Percentiles rank a stretch among this genome's conserved stretches.
Conservation (phyloP, 1,139 yeast genomes). For the Diutina pseudorugosa region DNA sequence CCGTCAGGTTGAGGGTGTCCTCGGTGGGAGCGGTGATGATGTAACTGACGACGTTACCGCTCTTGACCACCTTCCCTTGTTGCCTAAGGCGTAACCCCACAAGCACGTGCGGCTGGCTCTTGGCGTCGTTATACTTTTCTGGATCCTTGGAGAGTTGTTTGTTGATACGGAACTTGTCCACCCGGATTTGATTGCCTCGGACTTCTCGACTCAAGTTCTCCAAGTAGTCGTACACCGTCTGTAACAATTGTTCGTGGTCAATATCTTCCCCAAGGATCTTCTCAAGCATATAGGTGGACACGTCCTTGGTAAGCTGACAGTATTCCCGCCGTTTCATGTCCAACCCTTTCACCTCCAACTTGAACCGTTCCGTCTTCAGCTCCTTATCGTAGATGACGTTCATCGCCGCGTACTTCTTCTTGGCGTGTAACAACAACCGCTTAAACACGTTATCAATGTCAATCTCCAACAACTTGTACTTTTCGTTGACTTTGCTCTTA, state of each 20-base stretch:
- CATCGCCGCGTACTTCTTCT: constrained; percentile 96
- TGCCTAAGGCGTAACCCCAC: constrained; percentile 75
- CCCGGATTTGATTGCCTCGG: constrained; percentile 45
- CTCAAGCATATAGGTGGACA: constrained; percentile 64
- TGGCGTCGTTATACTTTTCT: constrained; percentile 60
- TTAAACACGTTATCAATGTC: constrained; percentile 92
- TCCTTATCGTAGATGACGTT: constrained; percentile 37
- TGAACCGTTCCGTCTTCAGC: constrained; percentile 38
- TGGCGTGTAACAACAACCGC: constrained; percentile 78
- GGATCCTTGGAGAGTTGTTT: constrained; percentile 74
- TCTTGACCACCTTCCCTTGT: constrained; percentile 75
- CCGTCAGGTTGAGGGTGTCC: constrained; percentile 21
- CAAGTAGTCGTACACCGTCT: constrained; percentile 61
- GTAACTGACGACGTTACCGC: constrained; percentile 84
- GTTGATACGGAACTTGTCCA: constrained; percentile 59
- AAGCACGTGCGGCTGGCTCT: constrained; percentile 84
- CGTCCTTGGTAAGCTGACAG: constrained; percentile 85
- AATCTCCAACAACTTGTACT: constrained; percentile 78
- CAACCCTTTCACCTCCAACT: constrained; percentile 85
- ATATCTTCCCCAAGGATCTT: constrained; percentile 54
- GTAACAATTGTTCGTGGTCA: constrained; percentile 70
- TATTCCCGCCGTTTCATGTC: constrained; percentile 97
- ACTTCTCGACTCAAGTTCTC: constrained; percentile 50
- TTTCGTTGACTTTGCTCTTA: constrained; percentile 75
- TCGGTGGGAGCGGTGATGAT: constrained; percentile 38